These are phyloP conservation scores for Hemisphaericaspora nanyangensis DNA, from an alignment of 805 yeast species.

Conservation along the genomic window DNA sequence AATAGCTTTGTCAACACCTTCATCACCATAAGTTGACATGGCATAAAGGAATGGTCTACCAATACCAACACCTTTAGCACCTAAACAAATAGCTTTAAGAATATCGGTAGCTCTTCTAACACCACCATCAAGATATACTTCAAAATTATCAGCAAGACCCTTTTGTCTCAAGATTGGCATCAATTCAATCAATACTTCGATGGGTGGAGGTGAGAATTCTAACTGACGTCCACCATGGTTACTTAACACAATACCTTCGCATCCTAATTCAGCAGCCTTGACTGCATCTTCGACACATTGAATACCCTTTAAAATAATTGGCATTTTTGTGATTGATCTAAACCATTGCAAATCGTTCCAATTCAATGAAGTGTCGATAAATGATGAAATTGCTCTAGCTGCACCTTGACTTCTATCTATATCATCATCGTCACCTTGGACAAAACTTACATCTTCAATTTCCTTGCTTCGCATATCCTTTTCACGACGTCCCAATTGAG, in stretches of 20 bases:
- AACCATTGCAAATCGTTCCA: conserved; percentile 43
- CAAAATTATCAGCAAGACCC: conserved; percentile 47
- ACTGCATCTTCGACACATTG: conserved; percentile 65
- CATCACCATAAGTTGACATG: conserved; percentile 75
- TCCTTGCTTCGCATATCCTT: conserved; percentile 74
- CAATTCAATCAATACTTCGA: conserved; percentile 58
- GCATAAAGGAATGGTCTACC: conserved; percentile 78
- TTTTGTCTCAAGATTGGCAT: conserved; percentile 39
- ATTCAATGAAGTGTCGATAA: conserved; percentile 49
- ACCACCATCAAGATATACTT: conserved; percentile 74
- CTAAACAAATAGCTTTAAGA: conserved; percentile 71
- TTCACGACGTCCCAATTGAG: conserved; percentile 86
- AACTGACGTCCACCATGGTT: conserved; percentile 76
- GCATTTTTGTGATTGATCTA: conserved; percentile 34
- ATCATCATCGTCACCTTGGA: conserved; percentile 44
- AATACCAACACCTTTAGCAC: conserved; percentile 72
- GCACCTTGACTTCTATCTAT: conserved; percentile 79
- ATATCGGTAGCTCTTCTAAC: conserved; percentile 73
- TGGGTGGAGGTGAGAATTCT: conserved; percentile 58
- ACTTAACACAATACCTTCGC: conserved; percentile 62
- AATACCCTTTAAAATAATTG: conserved; percentile 55
- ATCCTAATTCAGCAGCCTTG: conserved; percentile 53
- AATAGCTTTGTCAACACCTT: conserved; percentile 64
- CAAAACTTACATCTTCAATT: conserved; percentile 42
- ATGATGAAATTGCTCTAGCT: conserved; percentile 79